Evolutionary conservation across 2,329 filamentous ascomycete genomes (phyloP).

Genomic region (Trichothecium sympodiale): DNA sequence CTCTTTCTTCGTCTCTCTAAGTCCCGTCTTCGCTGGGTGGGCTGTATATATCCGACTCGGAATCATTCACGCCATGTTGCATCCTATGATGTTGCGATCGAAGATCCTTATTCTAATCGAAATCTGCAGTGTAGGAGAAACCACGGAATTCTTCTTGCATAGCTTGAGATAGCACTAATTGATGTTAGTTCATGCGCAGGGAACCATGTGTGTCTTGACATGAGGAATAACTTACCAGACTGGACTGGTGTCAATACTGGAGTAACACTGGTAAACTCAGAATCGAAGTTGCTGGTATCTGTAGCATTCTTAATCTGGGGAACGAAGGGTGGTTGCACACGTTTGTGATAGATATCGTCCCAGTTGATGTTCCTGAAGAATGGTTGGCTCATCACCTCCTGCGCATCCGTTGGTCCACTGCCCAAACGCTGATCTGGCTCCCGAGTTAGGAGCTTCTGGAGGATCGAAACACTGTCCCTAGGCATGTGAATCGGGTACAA

Average conservation of each 20-base stretch:
- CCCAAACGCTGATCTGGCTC: conserved; percentile 90
- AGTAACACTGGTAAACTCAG: conserved; percentile 96
- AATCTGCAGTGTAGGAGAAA: conserved; percentile 94
- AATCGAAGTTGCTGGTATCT: conserved; percentile 99
- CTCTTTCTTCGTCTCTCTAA: too few species aligned
- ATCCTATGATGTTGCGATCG: conserved; percentile 2
- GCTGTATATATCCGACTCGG: neutral
- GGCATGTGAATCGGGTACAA: conserved; percentile 99
- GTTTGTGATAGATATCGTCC: conserved; percentile 98
- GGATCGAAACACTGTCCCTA: conserved; percentile 89
- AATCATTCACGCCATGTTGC: neutral
- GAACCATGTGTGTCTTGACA: neutral
- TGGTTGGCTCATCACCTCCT: conserved; percentile 97
- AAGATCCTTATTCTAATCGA: conserved; percentile 43
- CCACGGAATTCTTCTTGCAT: conserved; percentile 99
- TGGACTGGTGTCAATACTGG: conserved; percentile 95
- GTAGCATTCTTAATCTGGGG: conserved; percentile 84
- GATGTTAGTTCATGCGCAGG: neutral
- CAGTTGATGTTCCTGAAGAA: conserved; percentile 98
- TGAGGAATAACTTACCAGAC: conserved; percentile 59
- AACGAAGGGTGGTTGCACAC: conserved; percentile 77
- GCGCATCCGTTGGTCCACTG: conserved; percentile 89
- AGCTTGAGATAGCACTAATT: conserved; percentile 79
- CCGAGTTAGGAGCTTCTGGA: conserved; percentile 92
- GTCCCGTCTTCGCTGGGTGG: neutral